Base-by-base conservation (phyloP, 2,329 filamentous ascomycete genomes). In the Beauveria brongniartii region DNA sequence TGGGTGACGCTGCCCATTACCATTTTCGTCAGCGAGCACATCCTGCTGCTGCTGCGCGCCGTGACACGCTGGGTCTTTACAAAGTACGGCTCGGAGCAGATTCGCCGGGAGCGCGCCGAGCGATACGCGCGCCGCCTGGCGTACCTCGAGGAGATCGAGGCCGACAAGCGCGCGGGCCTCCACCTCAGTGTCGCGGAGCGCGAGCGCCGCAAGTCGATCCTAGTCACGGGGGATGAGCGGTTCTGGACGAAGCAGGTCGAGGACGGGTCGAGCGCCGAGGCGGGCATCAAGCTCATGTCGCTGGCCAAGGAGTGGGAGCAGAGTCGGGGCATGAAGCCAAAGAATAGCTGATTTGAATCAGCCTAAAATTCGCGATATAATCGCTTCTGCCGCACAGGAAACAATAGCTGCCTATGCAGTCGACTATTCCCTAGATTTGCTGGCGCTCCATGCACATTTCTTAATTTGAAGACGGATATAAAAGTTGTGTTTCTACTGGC, bases 1-100 rank as follows among this genome's bases (percentile, higher is more conserved):
- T 87, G 82, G 70, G 87, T 84, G 78, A 85, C 82, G 1, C 76
- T 92, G 0, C 80, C 91, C 10, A 77, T 91, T 26, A 82, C 84
- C 0, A 85, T 92, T 46, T 88, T 92, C 70, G 80, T 90, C 69
- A 84, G 86, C 61, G 89, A 92, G 69, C 89, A 92, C 68, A 73
- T 87, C 30, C 90, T 90, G 67, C 78, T 92, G 5, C 72, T 85
- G 7, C 75, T 88, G 0, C 82, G 87, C 0, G 67, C 72, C 1
- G 44, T 74, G 0, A 73, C 77, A 1, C 68, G 70, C 16, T 74
- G 69, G 30, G 59, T 72, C 0, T 72, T 79, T 7, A 65, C 74
- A 20, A 69, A 71, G 1, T 67, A 74, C 9, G 76, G 77, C 0
- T 78, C 76, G 0, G 71, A 74, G 37, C 70, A 75, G 28, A 74